A percentile compares a stretch with the other conserved stretches of the same genome.
Evolutionary conservation across 768 basidiomycete species (phyloP).

Genomic region (Macrocybe gigantea): DNA sequence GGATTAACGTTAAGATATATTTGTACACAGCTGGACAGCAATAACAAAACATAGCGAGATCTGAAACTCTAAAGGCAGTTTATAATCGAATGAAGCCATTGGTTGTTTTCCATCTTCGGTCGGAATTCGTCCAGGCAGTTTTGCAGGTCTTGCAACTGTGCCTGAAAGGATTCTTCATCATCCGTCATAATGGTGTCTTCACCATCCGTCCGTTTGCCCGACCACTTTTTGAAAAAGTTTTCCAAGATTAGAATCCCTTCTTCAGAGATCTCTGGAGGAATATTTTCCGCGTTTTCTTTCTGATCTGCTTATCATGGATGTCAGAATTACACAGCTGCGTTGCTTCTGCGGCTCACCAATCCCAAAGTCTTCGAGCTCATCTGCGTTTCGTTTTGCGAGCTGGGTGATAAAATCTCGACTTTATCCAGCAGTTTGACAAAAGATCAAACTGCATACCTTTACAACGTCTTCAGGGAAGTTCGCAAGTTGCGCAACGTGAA

Average conservation of each 20-base stretch:
- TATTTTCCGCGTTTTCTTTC: conserved; percentile 31
- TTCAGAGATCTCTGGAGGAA: conserved; percentile 58
- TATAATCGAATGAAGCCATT: conserved; percentile 69
- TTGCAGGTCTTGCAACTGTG: conserved; percentile 48
- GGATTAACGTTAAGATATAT: not conserved
- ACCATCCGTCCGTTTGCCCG: conserved; percentile 26
- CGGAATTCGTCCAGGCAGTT: conserved; percentile 60
- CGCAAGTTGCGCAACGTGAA: conserved; percentile 95
- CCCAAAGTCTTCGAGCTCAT: conserved; percentile 86
- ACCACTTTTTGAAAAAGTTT: conserved; percentile 67
- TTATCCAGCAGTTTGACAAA: not conserved
- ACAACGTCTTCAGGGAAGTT: conserved; percentile 96
- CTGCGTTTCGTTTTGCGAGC: conserved; percentile 90
- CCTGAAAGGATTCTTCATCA: conserved; percentile 24
- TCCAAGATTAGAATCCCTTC: conserved; percentile 81
- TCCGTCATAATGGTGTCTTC: conserved; percentile 43
- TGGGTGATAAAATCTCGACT: conserved; percentile 18
- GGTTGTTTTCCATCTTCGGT: conserved; percentile 67
- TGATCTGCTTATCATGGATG: conserved; percentile 9
- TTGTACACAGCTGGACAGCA: conserved; percentile 1
- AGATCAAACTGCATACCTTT: conserved; percentile 43
- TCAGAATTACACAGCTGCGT: too few relatives aligned
- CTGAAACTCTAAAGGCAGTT: conserved; percentile 18
- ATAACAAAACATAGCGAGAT: not conserved
- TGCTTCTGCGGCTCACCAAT: conserved; percentile 5